phyloP scores from a whole-genome alignment of 306 rosid species.

The Calophaca sinica region DNA sequence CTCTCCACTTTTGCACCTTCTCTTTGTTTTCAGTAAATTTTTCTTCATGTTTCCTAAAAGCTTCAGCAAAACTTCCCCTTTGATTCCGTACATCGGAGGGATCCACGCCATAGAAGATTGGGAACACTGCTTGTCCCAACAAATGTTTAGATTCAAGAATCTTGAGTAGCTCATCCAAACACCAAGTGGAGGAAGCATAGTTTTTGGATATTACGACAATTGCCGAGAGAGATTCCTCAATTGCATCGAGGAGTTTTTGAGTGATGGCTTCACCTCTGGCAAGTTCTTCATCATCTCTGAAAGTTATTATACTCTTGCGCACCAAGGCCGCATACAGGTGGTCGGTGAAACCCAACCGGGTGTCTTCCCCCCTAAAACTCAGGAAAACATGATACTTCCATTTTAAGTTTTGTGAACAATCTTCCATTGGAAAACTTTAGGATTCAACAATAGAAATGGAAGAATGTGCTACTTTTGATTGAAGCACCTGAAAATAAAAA shows the following conservation, averaged over 20 bases:
- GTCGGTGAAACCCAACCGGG: conserved; percentile 9
- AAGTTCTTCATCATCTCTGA: conserved; percentile 41
- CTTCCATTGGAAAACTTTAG: conserved; percentile 20
- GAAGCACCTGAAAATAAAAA: neutral
- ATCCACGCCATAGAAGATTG: conserved; percentile 40
- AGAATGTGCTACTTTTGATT: neutral
- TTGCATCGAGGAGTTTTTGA: conserved; percentile 1
- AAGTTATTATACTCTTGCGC: neutral
- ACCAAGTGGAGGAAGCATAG: conserved; percentile 43
- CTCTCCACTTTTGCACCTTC: conserved; percentile 39
- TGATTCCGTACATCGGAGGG: conserved; percentile 40
- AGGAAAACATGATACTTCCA: conserved; percentile 48
- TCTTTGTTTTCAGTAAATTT: neutral
- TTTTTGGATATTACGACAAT: conserved; percentile 38
- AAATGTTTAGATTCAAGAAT: conserved; percentile 24
- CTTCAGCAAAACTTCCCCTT: conserved; percentile 38
- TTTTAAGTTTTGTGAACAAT: conserved; percentile 17
- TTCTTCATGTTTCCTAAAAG: conserved; percentile 37
- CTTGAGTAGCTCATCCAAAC: conserved; percentile 44
- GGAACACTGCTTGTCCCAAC: conserved; percentile 11
- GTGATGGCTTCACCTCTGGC: conserved; percentile 40
- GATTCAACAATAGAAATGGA: neutral
- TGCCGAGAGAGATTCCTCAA: conserved; percentile 38
- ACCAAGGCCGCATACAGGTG: conserved; percentile 3
- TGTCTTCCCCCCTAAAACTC: conserved; percentile 46